Evolutionary conservation across 352 stramenopile genomes (phyloP), one percentile per base, ranked within the genome.

Genomic region (Pythium folliculosum): DNA sequence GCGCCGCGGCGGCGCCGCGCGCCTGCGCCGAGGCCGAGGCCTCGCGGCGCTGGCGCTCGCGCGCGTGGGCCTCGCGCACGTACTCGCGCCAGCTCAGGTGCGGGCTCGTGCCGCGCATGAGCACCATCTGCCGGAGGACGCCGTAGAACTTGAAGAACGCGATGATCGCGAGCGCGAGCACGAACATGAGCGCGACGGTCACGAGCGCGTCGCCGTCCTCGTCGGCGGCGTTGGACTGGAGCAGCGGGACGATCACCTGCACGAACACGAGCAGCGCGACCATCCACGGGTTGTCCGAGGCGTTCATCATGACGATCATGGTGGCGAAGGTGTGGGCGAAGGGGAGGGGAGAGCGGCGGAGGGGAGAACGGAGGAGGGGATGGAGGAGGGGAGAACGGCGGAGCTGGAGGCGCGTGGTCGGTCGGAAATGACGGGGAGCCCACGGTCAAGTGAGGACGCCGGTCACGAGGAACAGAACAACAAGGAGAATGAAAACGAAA

Each of bases 221-320:
- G 68, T 80, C 81, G 23, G 79, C 85, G 19, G 84, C 82, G 65
- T 80, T 86, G 65, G 77, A 89, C 77, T 92, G 84, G 56, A 92
- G 78, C 40, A 91, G 67, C 54, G 84, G 82, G 64, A 92, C 83
- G 45, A 91, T 72, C 35, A 91, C 82, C 65, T 93, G 85, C 53
- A 88, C 82, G 70, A 93, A 86, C 23, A 93, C 77, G 59, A 91
- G 69, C 70, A 93, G 73, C 60, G 75, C 78, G 61, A 93, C 79
- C 75, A 93, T 87, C 85, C 83, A 91, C 13, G 85, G 85, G 69
- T 91, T 93, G 72, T 91, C 80, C 54, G 81, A 87, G 55, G 77
- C 79, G 57, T 88, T 91, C 53, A 91, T 80, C 72, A 93, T 82
- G 59, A 93, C 81, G 30, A 93, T 87, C 85, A 93, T 92, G 67